These are phyloP conservation scores for Vitis vinifera DNA, from an alignment of 164 flowering plant species.

Conservation along the genomic window DNA sequence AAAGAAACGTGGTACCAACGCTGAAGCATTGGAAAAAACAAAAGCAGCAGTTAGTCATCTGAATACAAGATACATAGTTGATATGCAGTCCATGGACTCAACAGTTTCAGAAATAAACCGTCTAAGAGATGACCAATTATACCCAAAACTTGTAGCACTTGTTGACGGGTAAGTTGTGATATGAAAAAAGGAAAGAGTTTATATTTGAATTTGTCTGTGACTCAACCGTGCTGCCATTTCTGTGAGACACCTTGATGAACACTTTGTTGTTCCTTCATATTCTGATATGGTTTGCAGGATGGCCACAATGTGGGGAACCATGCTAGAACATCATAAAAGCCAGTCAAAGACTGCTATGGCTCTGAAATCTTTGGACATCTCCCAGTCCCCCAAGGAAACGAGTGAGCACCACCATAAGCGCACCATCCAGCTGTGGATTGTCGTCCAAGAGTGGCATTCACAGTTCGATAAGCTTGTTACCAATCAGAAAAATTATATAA, in stretches of 20 bases:
- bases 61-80: slow-evolving; percentile 94
- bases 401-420: slow-evolving; percentile 64
- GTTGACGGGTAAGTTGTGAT: slow-evolving; percentile 74
- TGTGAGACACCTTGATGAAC: no score
- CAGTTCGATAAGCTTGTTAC: slow-evolving; percentile 61
- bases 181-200: no score
- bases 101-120: slow-evolving; percentile 84
- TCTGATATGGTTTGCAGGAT: slow-evolving; percentile 48
- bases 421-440: slow-evolving; percentile 58
- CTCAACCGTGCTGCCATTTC: no score
- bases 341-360: slow-evolving; percentile 48
- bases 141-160: slow-evolving; percentile 84
- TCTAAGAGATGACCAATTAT: slow-evolving; percentile 81
- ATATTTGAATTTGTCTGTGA: no score
- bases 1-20: slow-evolving; percentile 59
- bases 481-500: slow-evolving; percentile 69
- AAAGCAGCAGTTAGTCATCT: slow-evolving; percentile 96
- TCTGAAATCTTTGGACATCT: slow-evolving; percentile 52
- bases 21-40: slow-evolving; percentile 80
- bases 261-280: not conserved
- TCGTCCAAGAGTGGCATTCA: slow-evolving; percentile 61
- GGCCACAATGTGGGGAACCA: slow-evolving; percentile 85
- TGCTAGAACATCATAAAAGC: slow-evolving; percentile 56
- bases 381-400: slow-evolving; percentile 64
- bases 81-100: slow-evolving; percentile 97